Conservation (phyloP, 345 rosid genomes). For the Pistacia integerrima region DNA sequence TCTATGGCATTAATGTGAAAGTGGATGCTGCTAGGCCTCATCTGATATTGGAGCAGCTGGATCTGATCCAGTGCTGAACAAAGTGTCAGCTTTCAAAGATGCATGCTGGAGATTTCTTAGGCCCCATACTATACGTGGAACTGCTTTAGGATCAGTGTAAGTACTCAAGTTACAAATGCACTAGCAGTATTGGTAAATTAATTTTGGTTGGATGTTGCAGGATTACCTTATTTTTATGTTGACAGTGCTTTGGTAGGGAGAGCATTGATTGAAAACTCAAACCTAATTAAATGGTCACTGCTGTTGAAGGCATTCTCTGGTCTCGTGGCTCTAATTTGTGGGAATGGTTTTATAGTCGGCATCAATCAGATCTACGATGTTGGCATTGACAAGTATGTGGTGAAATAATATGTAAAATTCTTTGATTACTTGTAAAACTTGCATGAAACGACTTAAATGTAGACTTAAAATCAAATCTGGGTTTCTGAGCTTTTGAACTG, state of each 20-base stretch:
- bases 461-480: slow-evolving; percentile 9
- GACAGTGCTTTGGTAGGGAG: slow-evolving; percentile 87
- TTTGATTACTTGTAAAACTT: neutral
- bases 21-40: slow-evolving; percentile 62
- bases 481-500: neutral
- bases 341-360: slow-evolving; percentile 97
- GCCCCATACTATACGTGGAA: slow-evolving; percentile 97
- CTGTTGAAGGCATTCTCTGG: slow-evolving; percentile 84
- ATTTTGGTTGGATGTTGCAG: slow-evolving; percentile 8
- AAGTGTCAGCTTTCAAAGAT: slow-evolving; percentile 64
- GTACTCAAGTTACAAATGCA: slow-evolving; percentile 22
- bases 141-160: slow-evolving; percentile 79
- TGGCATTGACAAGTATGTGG: slow-evolving; percentile 89
- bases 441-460: slow-evolving; percentile 1
- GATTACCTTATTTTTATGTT: slow-evolving; percentile 20
- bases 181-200: slow-evolving; percentile 1
- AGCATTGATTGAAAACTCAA: slow-evolving; percentile 82
- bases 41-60: slow-evolving; percentile 78
- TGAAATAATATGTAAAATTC: slow-evolving; percentile 5
- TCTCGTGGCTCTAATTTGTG: slow-evolving; percentile 86
- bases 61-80: slow-evolving; percentile 66
- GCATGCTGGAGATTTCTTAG: slow-evolving; percentile 98
- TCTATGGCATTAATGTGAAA: slow-evolving; percentile 27
- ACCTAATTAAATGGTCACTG: slow-evolving; percentile 81
- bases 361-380: slow-evolving; percentile 97